These are phyloP conservation scores for Aspergillus intermedius DNA, from an alignment of 2,329 filamentous ascomycete genomes.

Conservation along the genomic window DNA sequence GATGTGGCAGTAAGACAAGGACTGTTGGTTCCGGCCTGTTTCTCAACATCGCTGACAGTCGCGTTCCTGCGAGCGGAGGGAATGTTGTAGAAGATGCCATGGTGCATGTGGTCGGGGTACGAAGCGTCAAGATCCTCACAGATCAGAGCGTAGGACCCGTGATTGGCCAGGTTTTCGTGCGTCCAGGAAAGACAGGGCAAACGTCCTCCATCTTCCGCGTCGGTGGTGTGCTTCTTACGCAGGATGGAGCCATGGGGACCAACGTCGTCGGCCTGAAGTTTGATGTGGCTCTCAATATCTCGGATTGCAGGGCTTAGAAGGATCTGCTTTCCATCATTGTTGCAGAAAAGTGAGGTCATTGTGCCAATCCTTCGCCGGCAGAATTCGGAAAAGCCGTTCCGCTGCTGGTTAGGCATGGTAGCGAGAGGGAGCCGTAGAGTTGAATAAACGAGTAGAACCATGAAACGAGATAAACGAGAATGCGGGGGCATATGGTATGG, in stretches of 20 bases:
- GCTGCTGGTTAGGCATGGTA: no score
- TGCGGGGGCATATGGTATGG: no score
- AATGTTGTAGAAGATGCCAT: slow-evolving; percentile 27
- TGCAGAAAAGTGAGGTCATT: slow-evolving; percentile 15
- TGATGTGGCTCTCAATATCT: slow-evolving; percentile 18
- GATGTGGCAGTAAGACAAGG: slow-evolving; percentile 17
- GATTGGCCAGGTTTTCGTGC: slow-evolving; percentile 8
- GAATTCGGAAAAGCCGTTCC: no score
- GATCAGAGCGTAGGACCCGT: slow-evolving; percentile 22
- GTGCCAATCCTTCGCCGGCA: no score
- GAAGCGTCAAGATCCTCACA: slow-evolving; percentile 27
- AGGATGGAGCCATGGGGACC: slow-evolving; percentile 19
- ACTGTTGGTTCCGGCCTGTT: slow-evolving; percentile 5
- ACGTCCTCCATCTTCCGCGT: slow-evolving; percentile 16
- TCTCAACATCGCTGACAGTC: slow-evolving; percentile 11
- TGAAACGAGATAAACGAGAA: neutral
- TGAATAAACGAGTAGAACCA: no score
- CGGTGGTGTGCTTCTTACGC: slow-evolving; percentile 16
- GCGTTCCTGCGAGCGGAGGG: slow-evolving; percentile 14
- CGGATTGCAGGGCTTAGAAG: slow-evolving; percentile 17
- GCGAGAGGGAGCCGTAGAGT: no score
- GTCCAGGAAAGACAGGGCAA: slow-evolving; percentile 21
- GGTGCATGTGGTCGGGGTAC: slow-evolving; percentile 19
- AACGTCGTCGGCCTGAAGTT: slow-evolving; percentile 16
- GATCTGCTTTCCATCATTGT: slow-evolving; percentile 20